A percentile compares a stretch with the other conserved stretches of the same genome.
These are phyloP conservation scores for Amphicarpaea edgeworthii DNA, from an alignment of 306 rosid genomes.

Conservation along the genomic window DNA sequence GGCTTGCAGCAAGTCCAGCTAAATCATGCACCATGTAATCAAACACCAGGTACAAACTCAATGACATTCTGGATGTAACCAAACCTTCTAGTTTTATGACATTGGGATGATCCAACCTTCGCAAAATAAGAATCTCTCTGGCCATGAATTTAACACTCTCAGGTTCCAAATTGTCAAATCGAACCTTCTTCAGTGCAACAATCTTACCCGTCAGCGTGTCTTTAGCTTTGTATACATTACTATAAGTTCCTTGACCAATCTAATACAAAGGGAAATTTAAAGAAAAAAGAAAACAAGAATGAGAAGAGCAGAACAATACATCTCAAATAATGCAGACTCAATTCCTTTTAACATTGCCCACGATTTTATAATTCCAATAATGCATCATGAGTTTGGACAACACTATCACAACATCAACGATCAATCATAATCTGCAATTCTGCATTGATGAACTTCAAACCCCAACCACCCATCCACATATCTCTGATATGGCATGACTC, in stretches of 20 bases:
- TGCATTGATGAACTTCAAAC: conserved; percentile 30
- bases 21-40: conserved; percentile 96
- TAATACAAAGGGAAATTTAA: conserved; percentile 45
- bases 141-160: conserved; percentile 99
- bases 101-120: conserved; percentile 91
- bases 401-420: not conserved
- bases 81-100: conserved; percentile 93
- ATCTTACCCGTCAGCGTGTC: conserved; percentile 82
- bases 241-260: conserved; percentile 98
- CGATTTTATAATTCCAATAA: conserved; percentile 15
- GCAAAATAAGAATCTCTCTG: conserved; percentile 87
- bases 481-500: conserved; percentile 30
- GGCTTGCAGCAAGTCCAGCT: conserved; percentile 96
- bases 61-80: conserved; percentile 96
- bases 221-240: conserved; percentile 96
- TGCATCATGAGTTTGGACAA: conserved; percentile 37
- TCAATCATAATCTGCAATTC: too few species aligned
- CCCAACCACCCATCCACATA: not conserved
- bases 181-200: conserved; percentile 96
- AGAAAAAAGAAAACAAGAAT: conserved; percentile 16
- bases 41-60: conserved; percentile 92
- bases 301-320: conserved; percentile 13
- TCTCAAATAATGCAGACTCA: conserved; percentile 32
- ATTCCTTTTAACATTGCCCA: conserved; percentile 19
- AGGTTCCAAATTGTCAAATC: conserved; percentile 96